Conservation (phyloP, 768 basidiomycete genomes). For the Austroboletus festivus region DNA sequence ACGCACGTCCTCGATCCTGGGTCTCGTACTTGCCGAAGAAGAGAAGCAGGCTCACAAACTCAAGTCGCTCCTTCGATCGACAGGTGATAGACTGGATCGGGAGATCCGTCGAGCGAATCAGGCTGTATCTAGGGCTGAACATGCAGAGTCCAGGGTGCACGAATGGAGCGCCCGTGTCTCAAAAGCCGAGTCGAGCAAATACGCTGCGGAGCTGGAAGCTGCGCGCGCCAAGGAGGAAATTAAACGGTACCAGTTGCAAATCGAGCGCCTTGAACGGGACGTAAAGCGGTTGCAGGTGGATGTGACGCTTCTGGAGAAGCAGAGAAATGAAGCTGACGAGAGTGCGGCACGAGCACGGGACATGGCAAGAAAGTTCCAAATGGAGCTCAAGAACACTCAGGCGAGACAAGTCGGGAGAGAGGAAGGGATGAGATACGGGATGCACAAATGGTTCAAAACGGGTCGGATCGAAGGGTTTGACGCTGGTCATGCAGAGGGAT, state of each 20-base stretch:
- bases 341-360: slow-evolving; percentile 42
- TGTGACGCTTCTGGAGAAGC: slow-evolving; percentile 34
- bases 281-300: slow-evolving; percentile 33
- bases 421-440: slow-evolving; percentile 39
- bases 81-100: slow-evolving; percentile 53
- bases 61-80: slow-evolving; percentile 48
- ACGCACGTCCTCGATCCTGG: slow-evolving; percentile 36
- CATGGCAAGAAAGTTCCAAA: slow-evolving; percentile 41
- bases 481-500: slow-evolving; percentile 46
- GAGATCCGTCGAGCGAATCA: slow-evolving; percentile 56
- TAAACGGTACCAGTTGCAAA: slow-evolving; percentile 43
- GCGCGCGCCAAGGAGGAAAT: slow-evolving; percentile 45
- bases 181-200: slow-evolving; percentile 41
- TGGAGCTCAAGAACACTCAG: slow-evolving; percentile 43
- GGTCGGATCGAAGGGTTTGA: slow-evolving; percentile 45
- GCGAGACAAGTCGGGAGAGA: slow-evolving; percentile 41
- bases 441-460: slow-evolving; percentile 44
- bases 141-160: slow-evolving; percentile 46
- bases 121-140: slow-evolving; percentile 47
- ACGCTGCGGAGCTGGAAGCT: slow-evolving; percentile 37
- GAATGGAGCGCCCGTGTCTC: slow-evolving; percentile 39
- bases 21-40: slow-evolving; percentile 49
- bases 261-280: slow-evolving; percentile 47
- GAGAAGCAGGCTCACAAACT: slow-evolving; percentile 55
- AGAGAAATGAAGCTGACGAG: slow-evolving; percentile 42